phyloP scores from a whole-genome alignment of 352 stramenopile genomes.

The Globisporangium splendens region DNA sequence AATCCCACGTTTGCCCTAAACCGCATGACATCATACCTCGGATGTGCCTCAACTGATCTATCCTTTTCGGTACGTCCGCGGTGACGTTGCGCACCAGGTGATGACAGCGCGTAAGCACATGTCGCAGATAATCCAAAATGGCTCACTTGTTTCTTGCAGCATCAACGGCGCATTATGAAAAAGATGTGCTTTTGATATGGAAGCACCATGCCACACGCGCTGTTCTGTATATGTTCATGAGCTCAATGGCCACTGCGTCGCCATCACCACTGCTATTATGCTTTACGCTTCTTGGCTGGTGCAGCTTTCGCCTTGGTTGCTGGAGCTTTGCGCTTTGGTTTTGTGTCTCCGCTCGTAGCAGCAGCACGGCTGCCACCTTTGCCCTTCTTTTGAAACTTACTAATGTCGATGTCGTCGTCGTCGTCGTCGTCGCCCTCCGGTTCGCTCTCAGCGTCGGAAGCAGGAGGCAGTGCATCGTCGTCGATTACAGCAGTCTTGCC shows the following conservation, averaged over 20 bases:
- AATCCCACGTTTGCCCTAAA: background rate
- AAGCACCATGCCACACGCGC: background rate
- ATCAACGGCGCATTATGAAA: too few relatives aligned
- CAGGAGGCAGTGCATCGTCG: slow-evolving; percentile 41
- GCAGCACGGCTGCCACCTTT: slow-evolving; percentile 23
- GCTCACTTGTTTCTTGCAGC: too few relatives aligned
- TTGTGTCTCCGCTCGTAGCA: slow-evolving; percentile 9
- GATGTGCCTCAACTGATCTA: background rate
- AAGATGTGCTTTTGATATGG: too few relatives aligned
- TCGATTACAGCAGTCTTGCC: slow-evolving; percentile 41
- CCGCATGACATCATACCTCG: slow-evolving; percentile 5
- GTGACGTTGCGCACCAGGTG: slow-evolving; percentile 4
- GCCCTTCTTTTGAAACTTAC: slow-evolving; percentile 81
- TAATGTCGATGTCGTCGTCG: slow-evolving; percentile 51
- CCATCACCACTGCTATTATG: slow-evolving; percentile 10
- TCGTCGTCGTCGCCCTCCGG: slow-evolving; percentile 54
- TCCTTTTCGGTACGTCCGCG: background rate
- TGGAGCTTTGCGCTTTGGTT: slow-evolving; percentile 53
- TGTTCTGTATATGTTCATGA: background rate
- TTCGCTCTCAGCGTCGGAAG: slow-evolving; percentile 75
- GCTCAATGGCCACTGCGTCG: background rate
- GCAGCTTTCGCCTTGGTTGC: slow-evolving; percentile 41
- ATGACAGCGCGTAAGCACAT: background rate
- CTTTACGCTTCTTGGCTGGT: slow-evolving; percentile 53
- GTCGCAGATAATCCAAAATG: slow-evolving; percentile 3